phyloP scores from a whole-genome alignment of 1,284 basidiomycete genomes.

The Rhodotorula glutinis region DNA sequence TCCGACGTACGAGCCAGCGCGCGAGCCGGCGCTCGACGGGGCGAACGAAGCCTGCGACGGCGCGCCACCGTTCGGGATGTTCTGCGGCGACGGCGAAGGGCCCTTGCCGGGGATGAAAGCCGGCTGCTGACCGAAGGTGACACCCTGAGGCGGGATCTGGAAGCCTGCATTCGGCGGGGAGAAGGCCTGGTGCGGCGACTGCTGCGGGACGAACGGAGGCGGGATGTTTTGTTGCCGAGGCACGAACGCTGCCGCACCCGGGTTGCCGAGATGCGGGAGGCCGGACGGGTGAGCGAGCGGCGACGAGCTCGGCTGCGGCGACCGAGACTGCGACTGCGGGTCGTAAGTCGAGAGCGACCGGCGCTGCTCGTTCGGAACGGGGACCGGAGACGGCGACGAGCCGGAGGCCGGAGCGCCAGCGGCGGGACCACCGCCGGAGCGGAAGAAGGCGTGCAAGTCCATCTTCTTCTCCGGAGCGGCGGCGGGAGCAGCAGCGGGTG shows the following conservation, averaged over 20 bases:
- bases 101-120: conserved; percentile 21
- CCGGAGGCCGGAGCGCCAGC: conserved; percentile 19
- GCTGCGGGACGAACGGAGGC: conserved; percentile 36
- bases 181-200: conserved; percentile 24
- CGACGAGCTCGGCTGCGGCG: conserved; percentile 31
- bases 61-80: conserved; percentile 33
- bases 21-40: conserved; percentile 21
- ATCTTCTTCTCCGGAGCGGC: conserved; percentile 16
- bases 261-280: conserved; percentile 28
- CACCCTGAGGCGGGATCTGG: conserved; percentile 14
- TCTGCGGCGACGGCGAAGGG: conserved; percentile 35
- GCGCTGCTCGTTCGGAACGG: conserved; percentile 20
- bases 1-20: conserved; percentile 34
- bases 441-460: conserved; percentile 36
- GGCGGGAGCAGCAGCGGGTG: conserved; percentile 9
- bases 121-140: conserved; percentile 10
- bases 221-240: conserved; percentile 23
- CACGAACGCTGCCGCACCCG: conserved; percentile 25
- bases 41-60: conserved; percentile 14
- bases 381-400: conserved; percentile 12
- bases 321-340: conserved; percentile 21
- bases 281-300: conserved; percentile 21
- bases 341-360: conserved; percentile 33
- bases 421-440: conserved; percentile 21
- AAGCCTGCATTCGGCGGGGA: conserved; percentile 25